Percentiles rank a stretch among this genome's conserved stretches.
These are phyloP conservation scores for Tylopilus rubrobrunneus DNA, from an alignment of 768 basidiomycete species.

Conservation along the genomic window DNA sequence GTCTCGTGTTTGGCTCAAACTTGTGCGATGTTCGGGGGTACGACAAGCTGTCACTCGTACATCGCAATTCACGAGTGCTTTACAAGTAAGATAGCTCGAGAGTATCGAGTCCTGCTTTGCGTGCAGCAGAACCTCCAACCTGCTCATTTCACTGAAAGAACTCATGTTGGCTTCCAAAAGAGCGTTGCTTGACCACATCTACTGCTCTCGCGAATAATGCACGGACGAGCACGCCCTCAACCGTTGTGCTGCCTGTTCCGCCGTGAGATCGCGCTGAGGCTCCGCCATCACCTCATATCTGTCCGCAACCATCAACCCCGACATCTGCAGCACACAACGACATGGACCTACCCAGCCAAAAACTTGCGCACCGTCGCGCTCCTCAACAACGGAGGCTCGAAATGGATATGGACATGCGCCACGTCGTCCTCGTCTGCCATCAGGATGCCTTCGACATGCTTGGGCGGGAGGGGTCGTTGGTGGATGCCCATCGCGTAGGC, in stretches of 20 bases:
- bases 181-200: neutral
- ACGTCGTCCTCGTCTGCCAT: conserved; percentile 45
- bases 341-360: conserved; percentile 68
- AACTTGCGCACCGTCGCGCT: conserved; percentile 85
- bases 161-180: too few species aligned
- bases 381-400: conserved; percentile 78
- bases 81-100: too few species aligned
- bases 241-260: conserved; percentile 78
- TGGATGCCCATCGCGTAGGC: conserved; percentile 96
- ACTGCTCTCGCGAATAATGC: conserved; percentile 45
- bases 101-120: too few species aligned
- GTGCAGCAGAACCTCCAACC: too few species aligned
- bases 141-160: too few species aligned
- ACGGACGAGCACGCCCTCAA: conserved; percentile 52
- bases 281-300: conserved; percentile 92
- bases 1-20: conserved; percentile 14
- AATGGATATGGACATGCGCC: conserved; percentile 85
- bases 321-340: neutral
- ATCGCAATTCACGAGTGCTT: too few species aligned
- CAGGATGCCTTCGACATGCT: conserved; percentile 22
- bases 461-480: conserved; percentile 63
- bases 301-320: conserved; percentile 2
- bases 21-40: too few species aligned
- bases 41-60: too few species aligned
- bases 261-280: conserved; percentile 83